Evolutionary conservation across 2,329 filamentous ascomycete genomes (phyloP), one percentile per base, ranked within the genome.

Genomic region (Exophiala spinifera): DNA sequence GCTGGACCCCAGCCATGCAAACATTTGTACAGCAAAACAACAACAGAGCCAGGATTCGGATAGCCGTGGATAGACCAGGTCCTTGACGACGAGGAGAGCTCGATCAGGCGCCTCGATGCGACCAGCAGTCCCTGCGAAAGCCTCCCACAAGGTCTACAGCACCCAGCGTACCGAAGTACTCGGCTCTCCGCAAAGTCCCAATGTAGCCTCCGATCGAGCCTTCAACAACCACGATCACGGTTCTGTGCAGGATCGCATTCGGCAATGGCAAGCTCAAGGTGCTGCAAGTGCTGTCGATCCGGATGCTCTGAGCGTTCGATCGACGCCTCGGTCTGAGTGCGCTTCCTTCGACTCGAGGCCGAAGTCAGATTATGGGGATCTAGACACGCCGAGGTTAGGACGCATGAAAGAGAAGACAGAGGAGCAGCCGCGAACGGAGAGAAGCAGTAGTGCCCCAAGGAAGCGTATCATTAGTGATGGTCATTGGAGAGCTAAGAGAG

Each of bases 391-490:
- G 51, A 45, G 50, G 36, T 21, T 33, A 33, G 31, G 53, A 59
- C 43, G 57, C 53, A 45, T 52, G 28, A 52, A 47, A 53, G 20
- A 60, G 53, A 49, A 57, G 49, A 46, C 37, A 17, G 53, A 56
- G 21, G 37, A 61, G 14, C 21, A 54, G 33, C 57, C 67, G 49
- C 60, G 45, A 10, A 31, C 66, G 39, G 65, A 70, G 69, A 54
- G 67, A 67, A 75, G 72, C 63, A 78, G 72, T 67, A 83, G 77
- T 46, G 83, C 89, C 43, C 92, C 92, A 14, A 91, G 89, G 73
- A 96, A 95, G 78, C 84, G 91, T 60, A 89, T 97, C 50, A 84
- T 96, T 57, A 96, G 91, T 69, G 92, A 97, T 73, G 87, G 88
- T 51, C 89, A 96, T 72, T 97, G 92, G 69, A 81, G 79, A 57